Evolutionary conservation across 1,284 basidiomycete species (phyloP).

Genomic region (Ceraceosorus guamensis): DNA sequence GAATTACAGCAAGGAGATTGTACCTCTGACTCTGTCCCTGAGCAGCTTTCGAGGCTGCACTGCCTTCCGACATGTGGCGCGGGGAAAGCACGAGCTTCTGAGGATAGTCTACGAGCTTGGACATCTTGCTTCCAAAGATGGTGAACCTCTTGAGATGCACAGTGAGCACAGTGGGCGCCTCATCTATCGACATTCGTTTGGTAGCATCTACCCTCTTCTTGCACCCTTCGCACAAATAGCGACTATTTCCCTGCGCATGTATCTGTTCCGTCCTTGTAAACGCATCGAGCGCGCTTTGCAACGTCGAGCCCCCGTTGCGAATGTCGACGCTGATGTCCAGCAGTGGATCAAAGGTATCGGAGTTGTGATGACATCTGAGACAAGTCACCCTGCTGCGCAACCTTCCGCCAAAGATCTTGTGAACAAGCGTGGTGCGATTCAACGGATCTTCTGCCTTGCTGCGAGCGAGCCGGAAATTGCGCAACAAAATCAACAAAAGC

Average conservation of each 20-base stretch:
- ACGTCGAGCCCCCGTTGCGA: conserved; percentile 55
- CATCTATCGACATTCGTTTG: conserved; percentile 78
- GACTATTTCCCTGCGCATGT: conserved; percentile 80
- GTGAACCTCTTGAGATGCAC: conserved; percentile 96
- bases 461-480: neutral
- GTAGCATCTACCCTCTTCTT: conserved; percentile 77
- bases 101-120: conserved; percentile 68
- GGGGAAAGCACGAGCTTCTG: conserved; percentile 68
- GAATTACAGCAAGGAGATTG: conserved; percentile 81
- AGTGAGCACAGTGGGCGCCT: conserved; percentile 82
- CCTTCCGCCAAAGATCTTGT: conserved; percentile 85
- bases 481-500: too few species aligned
- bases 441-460: conserved; percentile 51
- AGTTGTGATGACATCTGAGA: conserved; percentile 70
- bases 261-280: conserved; percentile 77
- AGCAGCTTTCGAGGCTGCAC: too few species aligned
- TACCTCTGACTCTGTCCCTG: conserved; percentile 60
- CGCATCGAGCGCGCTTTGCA: conserved; percentile 70
- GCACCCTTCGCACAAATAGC: conserved; percentile 94
- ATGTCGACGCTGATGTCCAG: conserved; percentile 65
- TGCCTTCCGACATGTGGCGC: conserved; percentile 54
- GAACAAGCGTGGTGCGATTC: conserved; percentile 85
- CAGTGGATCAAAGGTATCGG: conserved; percentile 93
- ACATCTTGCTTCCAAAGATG: conserved; percentile 60
- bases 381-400: conserved; percentile 91